Percentiles rank a stretch among this genome's conserved stretches.
These are phyloP conservation scores for Rhizoctonia solani DNA, from an alignment of 1,284 basidiomycete genomes.

Conservation along the genomic window DNA sequence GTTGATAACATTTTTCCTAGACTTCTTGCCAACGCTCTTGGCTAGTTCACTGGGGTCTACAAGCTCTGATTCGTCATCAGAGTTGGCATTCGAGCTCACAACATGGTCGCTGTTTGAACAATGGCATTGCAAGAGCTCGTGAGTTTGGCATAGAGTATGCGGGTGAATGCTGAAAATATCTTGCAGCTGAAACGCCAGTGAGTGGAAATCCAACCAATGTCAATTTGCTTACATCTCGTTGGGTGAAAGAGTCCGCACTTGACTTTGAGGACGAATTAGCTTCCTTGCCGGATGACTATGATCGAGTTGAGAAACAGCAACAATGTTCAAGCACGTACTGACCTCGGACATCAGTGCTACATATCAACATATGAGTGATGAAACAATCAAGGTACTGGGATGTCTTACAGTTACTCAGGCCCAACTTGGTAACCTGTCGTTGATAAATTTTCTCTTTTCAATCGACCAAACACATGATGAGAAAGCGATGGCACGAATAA, in stretches of 20 bases:
- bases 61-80: conserved; percentile 40
- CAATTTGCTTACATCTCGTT: conserved; percentile 69
- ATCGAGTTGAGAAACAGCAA: no score
- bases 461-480: conserved; percentile 21
- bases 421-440: conserved; percentile 95
- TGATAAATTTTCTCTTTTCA: conserved; percentile 91
- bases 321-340: conserved; percentile 49
- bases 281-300: conserved; percentile 52
- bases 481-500: not conserved
- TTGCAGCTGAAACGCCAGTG: conserved; percentile 60
- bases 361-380: conserved; percentile 32
- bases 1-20: conserved; percentile 43
- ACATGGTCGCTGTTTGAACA: conserved; percentile 53
- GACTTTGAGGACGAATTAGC: conserved; percentile 47
- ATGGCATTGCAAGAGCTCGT: conserved; percentile 79
- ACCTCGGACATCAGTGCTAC: conserved; percentile 4
- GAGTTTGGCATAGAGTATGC: conserved; percentile 86
- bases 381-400: conserved; percentile 2
- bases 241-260: conserved; percentile 83
- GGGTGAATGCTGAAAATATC: conserved; percentile 90
- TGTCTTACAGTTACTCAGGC: conserved; percentile 78
- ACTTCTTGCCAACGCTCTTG: conserved; percentile 39
- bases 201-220: conserved; percentile 30
- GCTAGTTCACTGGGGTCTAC: conserved; percentile 39
- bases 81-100: conserved; percentile 41